Conservation (phyloP, 83 land plant species). For the Isoetes engelmannii region DNA sequence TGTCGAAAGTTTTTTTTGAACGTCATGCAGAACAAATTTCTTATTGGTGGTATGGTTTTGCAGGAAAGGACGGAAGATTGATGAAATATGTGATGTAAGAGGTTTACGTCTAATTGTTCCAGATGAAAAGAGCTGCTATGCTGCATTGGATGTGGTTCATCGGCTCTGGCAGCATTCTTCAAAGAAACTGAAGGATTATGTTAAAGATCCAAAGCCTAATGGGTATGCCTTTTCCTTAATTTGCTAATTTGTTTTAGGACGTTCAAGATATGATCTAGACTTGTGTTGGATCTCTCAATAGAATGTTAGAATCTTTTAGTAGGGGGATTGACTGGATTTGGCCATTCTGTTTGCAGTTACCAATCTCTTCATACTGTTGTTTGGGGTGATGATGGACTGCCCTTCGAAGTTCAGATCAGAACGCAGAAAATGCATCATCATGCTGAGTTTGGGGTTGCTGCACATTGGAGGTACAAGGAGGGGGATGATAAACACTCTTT, state of each 20-base stretch:
- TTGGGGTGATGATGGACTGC: conserved; percentile 57
- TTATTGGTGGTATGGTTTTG: not conserved
- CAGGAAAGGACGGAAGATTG: conserved; percentile 83
- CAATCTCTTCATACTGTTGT: conserved; percentile 93
- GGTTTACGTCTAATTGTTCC: conserved; percentile 76
- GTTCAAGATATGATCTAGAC: too few species aligned
- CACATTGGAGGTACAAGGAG: conserved; percentile 98
- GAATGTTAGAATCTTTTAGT: too few species aligned
- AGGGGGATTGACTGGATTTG: too few species aligned
- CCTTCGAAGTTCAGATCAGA: conserved; percentile 86
- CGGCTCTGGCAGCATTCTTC: conserved; percentile 56
- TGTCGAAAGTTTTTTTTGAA: not conserved
- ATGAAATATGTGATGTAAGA: conserved; percentile 92
- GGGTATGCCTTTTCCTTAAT: conserved; percentile 46
- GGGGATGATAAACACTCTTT: conserved; percentile 57
- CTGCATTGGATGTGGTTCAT: conserved; percentile 65
- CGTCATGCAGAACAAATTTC: not conserved
- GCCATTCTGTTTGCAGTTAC: conserved; percentile 42
- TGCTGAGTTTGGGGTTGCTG: conserved; percentile 92
- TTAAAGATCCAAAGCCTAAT: conserved; percentile 64
- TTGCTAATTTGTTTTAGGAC: not conserved
- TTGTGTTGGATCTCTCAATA: too few species aligned
- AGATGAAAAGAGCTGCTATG: conserved; percentile 66
- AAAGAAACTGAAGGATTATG: conserved; percentile 77
- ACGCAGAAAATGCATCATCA: conserved; percentile 89